Base-by-base conservation (phyloP, 371 early-diverging fungal species). In the Syncephalastrum sp. region DNA sequence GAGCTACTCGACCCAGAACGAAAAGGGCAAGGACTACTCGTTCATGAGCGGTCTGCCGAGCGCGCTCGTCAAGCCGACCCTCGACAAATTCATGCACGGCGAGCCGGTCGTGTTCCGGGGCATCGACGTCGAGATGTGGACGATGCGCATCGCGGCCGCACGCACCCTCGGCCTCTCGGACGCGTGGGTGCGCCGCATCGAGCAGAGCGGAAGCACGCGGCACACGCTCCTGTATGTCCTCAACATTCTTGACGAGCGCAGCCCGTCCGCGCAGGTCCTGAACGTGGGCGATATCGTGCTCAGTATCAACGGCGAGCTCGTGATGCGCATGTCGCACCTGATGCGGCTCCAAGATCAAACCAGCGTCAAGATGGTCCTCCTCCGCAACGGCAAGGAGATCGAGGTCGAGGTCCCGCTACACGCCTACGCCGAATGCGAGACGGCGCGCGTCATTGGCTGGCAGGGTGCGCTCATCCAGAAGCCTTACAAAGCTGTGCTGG, bases 281-380 rank as follows among this genome's bases (percentile, higher is more conserved):
- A 75, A 84, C 53, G 87, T 86, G 1, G 88, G 91, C 15, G 96
- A 96, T 64, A 68, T 96, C 29, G 73, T 96, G 3, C 71, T 95
- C 13, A 78, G 86, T 48, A 76, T 91, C 49, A 79, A 92, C 50
- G 90, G 86, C 24, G 54, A 71, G n/a, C 60, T 78, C 4, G 75
- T 89, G 3, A 82, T 84, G 4, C 63, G 83, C 5, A 82, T 93
- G 61, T 69, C 62, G 21, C 88, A 92, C 53, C 65, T 93, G 16
- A 69, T 78, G 4, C 64, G 65, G 10, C 68, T 68, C 19, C 57
- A 56, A n/a, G 42, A 58, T 7, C 53, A 59, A 3, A 63, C 72
- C 19, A 46, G 33, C 13, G 65, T 71, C 2, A 58, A 67, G n/a
- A 70, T 78, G 74, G 78, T 75, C 69, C 58, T 58, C 23, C 17